These are phyloP conservation scores for Suhomyces faveliae DNA, from an alignment of 805 yeast genomes.

Conservation along the genomic window DNA sequence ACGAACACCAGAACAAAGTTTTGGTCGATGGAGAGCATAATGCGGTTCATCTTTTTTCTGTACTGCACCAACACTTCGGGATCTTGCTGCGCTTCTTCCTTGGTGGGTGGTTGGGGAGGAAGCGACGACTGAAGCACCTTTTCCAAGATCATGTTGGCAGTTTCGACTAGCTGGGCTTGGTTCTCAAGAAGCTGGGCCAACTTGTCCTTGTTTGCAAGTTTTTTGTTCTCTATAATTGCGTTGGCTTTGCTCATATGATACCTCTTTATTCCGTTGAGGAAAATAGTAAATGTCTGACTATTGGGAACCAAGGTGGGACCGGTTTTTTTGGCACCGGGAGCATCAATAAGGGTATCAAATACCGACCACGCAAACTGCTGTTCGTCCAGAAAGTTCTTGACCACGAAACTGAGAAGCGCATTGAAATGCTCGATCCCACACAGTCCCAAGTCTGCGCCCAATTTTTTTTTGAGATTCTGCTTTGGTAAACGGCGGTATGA, in stretches of 20 bases:
- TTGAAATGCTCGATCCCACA: slow-evolving; percentile 34
- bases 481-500: slow-evolving; percentile 8
- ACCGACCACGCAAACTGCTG: slow-evolving; percentile 39
- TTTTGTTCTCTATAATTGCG: slow-evolving; percentile 12
- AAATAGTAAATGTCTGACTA: slow-evolving; percentile 38
- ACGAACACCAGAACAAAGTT: slow-evolving; percentile 31
- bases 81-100: slow-evolving; percentile 20
- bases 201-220: slow-evolving; percentile 19
- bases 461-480: slow-evolving; percentile 1
- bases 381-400: slow-evolving; percentile 32
- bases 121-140: slow-evolving; percentile 28
- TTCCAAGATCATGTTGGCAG: slow-evolving; percentile 26
- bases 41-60: slow-evolving; percentile 15
- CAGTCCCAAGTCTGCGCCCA: slow-evolving; percentile 17
- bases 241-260: slow-evolving; percentile 17
- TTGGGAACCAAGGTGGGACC: slow-evolving; percentile 23
- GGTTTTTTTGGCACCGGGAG: background rate
- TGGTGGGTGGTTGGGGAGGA: slow-evolving; percentile 36
- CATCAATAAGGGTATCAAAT: slow-evolving; percentile 27
- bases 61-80: slow-evolving; percentile 20
- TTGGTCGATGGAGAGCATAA: slow-evolving; percentile 30
- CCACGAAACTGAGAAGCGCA: slow-evolving; percentile 33
- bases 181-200: slow-evolving; percentile 21
- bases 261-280: slow-evolving; percentile 34
- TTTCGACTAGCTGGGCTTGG: slow-evolving; percentile 27